phyloP scores from a whole-genome alignment of 2,329 filamentous ascomycete species.

The Botrytis paeoniae region DNA sequence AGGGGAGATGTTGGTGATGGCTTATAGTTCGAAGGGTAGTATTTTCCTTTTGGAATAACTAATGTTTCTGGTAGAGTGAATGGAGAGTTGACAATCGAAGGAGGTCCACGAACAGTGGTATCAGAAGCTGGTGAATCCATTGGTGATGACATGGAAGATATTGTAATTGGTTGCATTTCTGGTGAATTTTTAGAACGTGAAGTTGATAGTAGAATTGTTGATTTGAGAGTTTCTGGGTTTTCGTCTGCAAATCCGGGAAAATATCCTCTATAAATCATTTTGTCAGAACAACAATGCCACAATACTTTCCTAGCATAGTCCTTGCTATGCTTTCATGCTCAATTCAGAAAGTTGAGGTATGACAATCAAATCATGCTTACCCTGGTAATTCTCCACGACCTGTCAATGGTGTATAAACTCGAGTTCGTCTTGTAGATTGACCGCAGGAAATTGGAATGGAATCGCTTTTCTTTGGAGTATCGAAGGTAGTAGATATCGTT shows the following conservation, averaged over 20 bases:
- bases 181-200: slow-evolving; percentile 39
- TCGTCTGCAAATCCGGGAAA: slow-evolving; percentile 59
- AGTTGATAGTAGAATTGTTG: slow-evolving; percentile 15
- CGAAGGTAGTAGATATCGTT: slow-evolving; percentile 3
- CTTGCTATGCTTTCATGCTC: neutral
- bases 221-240: slow-evolving; percentile 39
- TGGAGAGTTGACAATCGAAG: slow-evolving; percentile 19
- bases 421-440: slow-evolving; percentile 43
- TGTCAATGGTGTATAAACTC: slow-evolving; percentile 47
- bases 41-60: slow-evolving; percentile 56
- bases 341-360: neutral
- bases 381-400: slow-evolving; percentile 57
- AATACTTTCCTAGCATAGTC: neutral
- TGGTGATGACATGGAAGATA: slow-evolving; percentile 30
- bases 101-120: slow-evolving; percentile 13
- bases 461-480: slow-evolving; percentile 40
- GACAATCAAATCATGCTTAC: slow-evolving; percentile 43
- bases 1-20: slow-evolving; percentile 25
- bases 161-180: slow-evolving; percentile 9
- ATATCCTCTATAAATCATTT: slow-evolving; percentile 48
- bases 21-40: slow-evolving; percentile 62
- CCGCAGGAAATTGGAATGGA: slow-evolving; percentile 57
- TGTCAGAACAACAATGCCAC: slow-evolving; percentile 6
- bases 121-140: slow-evolving; percentile 21
- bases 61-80: slow-evolving; percentile 25